Percentiles rank a stretch among this genome's conserved stretches.
Conservation (phyloP, 306 rosid species). For the Ormosia semicastrata region DNA sequence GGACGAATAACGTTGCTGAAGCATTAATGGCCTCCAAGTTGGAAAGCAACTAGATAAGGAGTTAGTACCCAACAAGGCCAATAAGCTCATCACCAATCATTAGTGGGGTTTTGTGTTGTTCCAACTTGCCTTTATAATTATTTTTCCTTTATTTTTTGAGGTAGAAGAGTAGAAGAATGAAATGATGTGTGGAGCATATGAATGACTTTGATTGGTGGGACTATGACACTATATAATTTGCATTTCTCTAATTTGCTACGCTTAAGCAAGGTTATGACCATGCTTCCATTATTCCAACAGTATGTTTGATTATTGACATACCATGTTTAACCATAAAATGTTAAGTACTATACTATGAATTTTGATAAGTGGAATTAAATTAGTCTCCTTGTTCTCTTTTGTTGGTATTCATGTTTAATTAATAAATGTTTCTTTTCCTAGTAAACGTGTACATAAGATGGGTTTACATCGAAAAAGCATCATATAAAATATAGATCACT, state of each 20-base stretch:
- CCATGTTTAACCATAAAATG: neutral
- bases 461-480: neutral
- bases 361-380: neutral
- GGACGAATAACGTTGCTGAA: too few species aligned
- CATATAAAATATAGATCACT: neutral
- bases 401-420: neutral
- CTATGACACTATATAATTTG: neutral
- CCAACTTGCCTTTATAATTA: neutral
- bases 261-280: neutral
- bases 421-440: neutral
- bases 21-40: conserved; percentile 25
- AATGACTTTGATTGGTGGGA: conserved; percentile 21
- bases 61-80: neutral
- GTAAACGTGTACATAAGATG: neutral
- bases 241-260: neutral
- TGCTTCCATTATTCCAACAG: conserved; percentile 38
- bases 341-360: neutral
- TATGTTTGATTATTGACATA: neutral
- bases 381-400: neutral
- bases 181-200: neutral
- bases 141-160: neutral
- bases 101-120: neutral
- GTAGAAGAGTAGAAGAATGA: neutral
- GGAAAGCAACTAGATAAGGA: conserved; percentile 28
- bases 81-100: conserved; percentile 26